These are phyloP conservation scores for Cercospora beticola DNA, from an alignment of 2,329 filamentous ascomycete genomes.

Conservation along the genomic window DNA sequence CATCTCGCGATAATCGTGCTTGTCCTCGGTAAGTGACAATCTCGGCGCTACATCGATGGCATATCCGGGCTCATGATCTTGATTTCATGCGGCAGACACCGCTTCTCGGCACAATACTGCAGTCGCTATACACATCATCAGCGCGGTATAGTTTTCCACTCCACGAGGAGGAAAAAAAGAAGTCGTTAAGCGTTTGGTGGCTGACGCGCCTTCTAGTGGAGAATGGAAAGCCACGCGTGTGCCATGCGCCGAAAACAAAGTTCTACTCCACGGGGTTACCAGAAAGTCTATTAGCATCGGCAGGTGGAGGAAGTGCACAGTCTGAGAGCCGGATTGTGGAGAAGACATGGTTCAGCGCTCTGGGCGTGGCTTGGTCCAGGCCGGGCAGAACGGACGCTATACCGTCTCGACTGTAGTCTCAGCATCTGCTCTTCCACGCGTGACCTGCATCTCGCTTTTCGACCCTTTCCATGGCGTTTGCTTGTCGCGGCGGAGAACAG, in stretches of 20 bases:
- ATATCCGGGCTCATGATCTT: neutral
- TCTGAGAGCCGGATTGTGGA: neutral
- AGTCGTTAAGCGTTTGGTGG: neutral
- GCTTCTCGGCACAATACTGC: neutral
- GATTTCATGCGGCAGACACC: neutral
- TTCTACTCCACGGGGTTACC: neutral
- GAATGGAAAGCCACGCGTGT: neutral
- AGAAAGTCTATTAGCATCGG: neutral
- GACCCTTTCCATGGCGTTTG: neutral
- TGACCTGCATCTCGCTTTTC: neutral
- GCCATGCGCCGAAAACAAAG: neutral
- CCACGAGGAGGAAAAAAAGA: neutral
- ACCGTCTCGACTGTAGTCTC: neutral
- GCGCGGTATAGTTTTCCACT: neutral
- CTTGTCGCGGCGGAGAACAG: conserved; percentile 1
- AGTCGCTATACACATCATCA: neutral
- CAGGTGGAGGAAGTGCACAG: neutral
- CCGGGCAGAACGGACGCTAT: neutral
- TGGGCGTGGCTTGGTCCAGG: neutral
- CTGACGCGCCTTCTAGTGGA: neutral
- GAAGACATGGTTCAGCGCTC: neutral
- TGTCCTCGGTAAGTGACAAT: neutral
- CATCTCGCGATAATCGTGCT: neutral
- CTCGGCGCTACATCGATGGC: neutral
- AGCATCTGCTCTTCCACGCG: neutral